These are phyloP conservation scores for Ceratocystis cacaofunesta DNA, from an alignment of 2,329 filamentous ascomycete species.

Conservation along the genomic window DNA sequence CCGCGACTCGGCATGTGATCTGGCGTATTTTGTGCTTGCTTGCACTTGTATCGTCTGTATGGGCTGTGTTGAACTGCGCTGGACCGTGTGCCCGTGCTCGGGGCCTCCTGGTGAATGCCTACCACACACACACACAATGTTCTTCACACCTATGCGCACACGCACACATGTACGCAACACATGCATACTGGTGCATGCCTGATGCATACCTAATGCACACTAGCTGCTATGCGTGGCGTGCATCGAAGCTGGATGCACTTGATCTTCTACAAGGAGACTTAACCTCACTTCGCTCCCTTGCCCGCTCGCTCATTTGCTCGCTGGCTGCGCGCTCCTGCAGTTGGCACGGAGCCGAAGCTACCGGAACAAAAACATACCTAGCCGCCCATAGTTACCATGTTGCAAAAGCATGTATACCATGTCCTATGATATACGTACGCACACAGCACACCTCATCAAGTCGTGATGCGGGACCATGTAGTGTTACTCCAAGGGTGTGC, in stretches of 20 bases:
- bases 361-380: not conserved
- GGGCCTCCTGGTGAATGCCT: not conserved
- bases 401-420: not conserved
- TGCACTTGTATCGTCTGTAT: no score
- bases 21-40: no score
- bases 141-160: not conserved
- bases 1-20: not conserved
- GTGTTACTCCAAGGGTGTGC: not conserved
- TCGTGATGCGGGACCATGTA: not conserved
- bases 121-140: not conserved
- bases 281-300: not conserved
- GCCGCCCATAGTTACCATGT: not conserved
- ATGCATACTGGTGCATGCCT: not conserved
- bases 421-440: not conserved
- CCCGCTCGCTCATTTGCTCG: not conserved
- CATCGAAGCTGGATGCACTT: not conserved
- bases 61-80: not conserved
- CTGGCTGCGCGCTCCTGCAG: not conserved
- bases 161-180: not conserved
- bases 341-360: not conserved
- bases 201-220: not conserved
- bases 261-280: not conserved
- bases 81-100: not conserved
- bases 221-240: not conserved
- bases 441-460: not conserved